phyloP scores from a whole-genome alignment of 164 flowering plant genomes.

The Vitis vinifera region ASM3070453v1 NC_081822.1:8780001-8780500 shows the following conservation, averaged over 20 bases:
- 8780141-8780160: slow-evolving; percentile 1
- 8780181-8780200: slow-evolving; percentile 30
- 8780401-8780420: neutral
- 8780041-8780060: too few species aligned
- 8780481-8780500: slow-evolving; percentile 55
- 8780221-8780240: slow-evolving; percentile 72
- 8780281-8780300: slow-evolving; percentile 24
- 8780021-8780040: too few species aligned
- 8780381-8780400: slow-evolving; percentile 3
- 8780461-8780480: slow-evolving; percentile 1
- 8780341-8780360: slow-evolving; percentile 12
- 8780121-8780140: too few species aligned
- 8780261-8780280: slow-evolving; percentile 45
- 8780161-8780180: slow-evolving; percentile 29
- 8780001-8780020: too few species aligned
- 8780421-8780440: neutral
- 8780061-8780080: too few species aligned
- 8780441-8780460: neutral
- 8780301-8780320: slow-evolving; percentile 17
- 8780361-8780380: slow-evolving; percentile 56
- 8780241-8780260: slow-evolving; percentile 77
- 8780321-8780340: slow-evolving; percentile 19
- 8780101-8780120: too few species aligned
- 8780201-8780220: slow-evolving; percentile 98
- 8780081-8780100: too few species aligned